phyloP scores from a whole-genome alignment of 345 rosid species.

The Isatis tinctoria region DNA sequence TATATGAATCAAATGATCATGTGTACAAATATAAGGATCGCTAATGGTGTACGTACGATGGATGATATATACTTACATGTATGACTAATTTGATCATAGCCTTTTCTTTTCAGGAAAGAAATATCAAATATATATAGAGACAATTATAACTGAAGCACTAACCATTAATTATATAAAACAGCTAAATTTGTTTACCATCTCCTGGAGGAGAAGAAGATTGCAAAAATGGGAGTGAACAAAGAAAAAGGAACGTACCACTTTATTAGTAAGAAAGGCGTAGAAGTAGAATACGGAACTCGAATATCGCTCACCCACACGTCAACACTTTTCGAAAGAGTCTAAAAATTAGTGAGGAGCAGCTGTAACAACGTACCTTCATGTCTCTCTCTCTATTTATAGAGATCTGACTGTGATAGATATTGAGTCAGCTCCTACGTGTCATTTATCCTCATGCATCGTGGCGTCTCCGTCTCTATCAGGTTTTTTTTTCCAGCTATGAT shows the following conservation, averaged over 20 bases:
- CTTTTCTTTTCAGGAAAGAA: too few relatives aligned
- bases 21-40: neutral
- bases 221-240: neutral
- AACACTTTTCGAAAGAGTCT: neutral
- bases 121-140: neutral
- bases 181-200: neutral
- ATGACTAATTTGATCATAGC: too few relatives aligned
- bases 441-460: slow-evolving; percentile 5
- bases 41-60: neutral
- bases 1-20: too few relatives aligned
- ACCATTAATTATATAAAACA: neutral
- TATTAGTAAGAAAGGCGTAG: neutral
- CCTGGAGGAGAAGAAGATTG: neutral
- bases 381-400: neutral
- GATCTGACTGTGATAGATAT: neutral
- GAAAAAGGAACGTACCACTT: slow-evolving; percentile 12
- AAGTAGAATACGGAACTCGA: slow-evolving; percentile 16
- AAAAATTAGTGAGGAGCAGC: neutral
- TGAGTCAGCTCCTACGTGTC: slow-evolving; percentile 27
- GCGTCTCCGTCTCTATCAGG: slow-evolving; percentile 2
- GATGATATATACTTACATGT: neutral
- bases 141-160: neutral
- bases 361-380: neutral
- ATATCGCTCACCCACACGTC: neutral
- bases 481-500: neutral